phyloP scores from a whole-genome alignment of 2,329 filamentous ascomycete genomes.

The Volutella citrinella region DNA sequence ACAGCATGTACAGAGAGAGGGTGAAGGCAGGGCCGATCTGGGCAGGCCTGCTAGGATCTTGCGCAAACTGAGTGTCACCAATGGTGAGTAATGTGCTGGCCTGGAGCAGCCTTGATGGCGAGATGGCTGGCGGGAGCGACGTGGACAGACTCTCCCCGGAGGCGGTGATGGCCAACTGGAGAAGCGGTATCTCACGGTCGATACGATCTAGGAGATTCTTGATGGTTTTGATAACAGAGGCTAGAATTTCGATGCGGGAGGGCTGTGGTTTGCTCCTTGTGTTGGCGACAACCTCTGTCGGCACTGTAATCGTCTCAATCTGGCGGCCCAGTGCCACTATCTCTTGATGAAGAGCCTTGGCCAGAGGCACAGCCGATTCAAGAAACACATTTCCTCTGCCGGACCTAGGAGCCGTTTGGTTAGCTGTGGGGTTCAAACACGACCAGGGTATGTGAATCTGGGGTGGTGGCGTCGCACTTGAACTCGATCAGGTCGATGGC shows the following conservation, averaged over 20 bases:
- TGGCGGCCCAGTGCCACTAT: conserved; percentile 77
- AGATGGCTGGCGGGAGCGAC: conserved; percentile 76
- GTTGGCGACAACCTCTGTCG: too few species aligned
- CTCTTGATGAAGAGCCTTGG: conserved; percentile 77
- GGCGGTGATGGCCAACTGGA: conserved; percentile 91
- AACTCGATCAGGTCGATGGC: conserved; percentile 91
- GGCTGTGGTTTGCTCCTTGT: too few species aligned
- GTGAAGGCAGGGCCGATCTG: conserved; percentile 87
- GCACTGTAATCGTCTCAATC: too few species aligned
- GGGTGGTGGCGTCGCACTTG: too few species aligned
- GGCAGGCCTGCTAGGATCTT: conserved; percentile 59
- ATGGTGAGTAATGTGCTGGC: conserved; percentile 88
- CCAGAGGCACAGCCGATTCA: conserved; percentile 79
- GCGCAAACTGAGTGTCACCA: conserved; percentile 78
- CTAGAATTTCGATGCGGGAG: too few species aligned
- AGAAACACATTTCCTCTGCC: conserved; percentile 58
- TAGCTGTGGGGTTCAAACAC: too few species aligned
- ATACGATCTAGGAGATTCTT: conserved; percentile 72
- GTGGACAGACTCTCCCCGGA: conserved; percentile 86
- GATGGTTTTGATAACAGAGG: conserved; percentile 77
- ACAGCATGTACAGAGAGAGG: conserved; percentile 92
- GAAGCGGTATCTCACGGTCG: conserved; percentile 85
- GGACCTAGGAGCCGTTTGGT: conserved; percentile 35
- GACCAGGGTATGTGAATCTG: too few species aligned
- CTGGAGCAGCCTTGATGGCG: conserved; percentile 85